Evolutionary conservation across 1,139 yeast species (phyloP).

Genomic region (Candida sp.): DNA sequence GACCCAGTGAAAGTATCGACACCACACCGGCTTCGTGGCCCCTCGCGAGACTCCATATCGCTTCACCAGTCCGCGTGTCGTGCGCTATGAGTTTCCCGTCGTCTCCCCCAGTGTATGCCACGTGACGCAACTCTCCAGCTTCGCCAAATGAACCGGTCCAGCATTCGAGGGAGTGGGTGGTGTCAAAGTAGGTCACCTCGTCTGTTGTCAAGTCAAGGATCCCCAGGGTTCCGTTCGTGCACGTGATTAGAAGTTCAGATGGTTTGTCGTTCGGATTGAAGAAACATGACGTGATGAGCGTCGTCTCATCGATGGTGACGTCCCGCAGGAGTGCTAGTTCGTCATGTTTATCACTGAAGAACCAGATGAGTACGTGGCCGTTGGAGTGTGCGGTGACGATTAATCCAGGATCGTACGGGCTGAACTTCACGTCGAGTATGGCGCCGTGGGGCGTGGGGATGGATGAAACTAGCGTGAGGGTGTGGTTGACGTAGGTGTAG

Average conservation of each 20-base stretch:
- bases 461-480: conserved; percentile 11
- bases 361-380: conserved; percentile 76
- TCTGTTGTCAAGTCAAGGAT: conserved; percentile 29
- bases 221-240: conserved; percentile 60
- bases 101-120: conserved; percentile 91
- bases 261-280: conserved; percentile 49
- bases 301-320: conserved; percentile 50
- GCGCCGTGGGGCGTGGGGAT: conserved; percentile 50
- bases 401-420: conserved; percentile 51
- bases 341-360: conserved; percentile 20
- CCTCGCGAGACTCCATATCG: conserved; percentile 61
- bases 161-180: conserved; percentile 73
- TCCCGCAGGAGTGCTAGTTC: conserved; percentile 23
- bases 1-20: conserved; percentile 61
- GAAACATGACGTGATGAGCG: conserved; percentile 68
- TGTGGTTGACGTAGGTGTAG: conserved; percentile 33
- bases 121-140: conserved; percentile 52
- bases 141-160: conserved; percentile 88
- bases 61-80: conserved; percentile 56
- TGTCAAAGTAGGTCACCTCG: conserved; percentile 18
- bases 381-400: conserved; percentile 79
- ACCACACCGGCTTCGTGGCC: conserved; percentile 90
- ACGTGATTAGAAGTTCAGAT: conserved; percentile 46
- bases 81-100: conserved; percentile 79
- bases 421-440: conserved; percentile 73